These are phyloP conservation scores for Periconia macrospinosa DNA, from an alignment of 2,329 filamentous ascomycete genomes.

Conservation along the genomic window DNA sequence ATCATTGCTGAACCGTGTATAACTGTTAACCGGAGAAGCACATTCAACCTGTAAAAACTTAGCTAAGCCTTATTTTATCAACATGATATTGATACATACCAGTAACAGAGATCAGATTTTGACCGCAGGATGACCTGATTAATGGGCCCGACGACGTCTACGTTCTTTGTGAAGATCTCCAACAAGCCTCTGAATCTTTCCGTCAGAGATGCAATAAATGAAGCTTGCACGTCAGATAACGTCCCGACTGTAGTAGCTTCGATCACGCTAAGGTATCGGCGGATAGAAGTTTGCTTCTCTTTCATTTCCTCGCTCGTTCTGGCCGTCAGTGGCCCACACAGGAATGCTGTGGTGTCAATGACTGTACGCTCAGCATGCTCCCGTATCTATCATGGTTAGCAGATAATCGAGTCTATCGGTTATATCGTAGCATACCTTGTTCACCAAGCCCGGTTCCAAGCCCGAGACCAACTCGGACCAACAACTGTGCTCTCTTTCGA, in stretches of 20 bases:
- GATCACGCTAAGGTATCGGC: slow-evolving; percentile 39
- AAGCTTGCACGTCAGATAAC: slow-evolving; percentile 19
- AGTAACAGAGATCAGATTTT: slow-evolving; percentile 21
- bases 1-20: slow-evolving; percentile 35
- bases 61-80: slow-evolving; percentile 4
- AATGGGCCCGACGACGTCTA: slow-evolving; percentile 1
- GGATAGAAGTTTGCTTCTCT: slow-evolving; percentile 23
- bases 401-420: background rate
- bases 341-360: slow-evolving; percentile 34
- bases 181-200: slow-evolving; percentile 36
- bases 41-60: slow-evolving; percentile 28
- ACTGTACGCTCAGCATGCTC: slow-evolving; percentile 41
- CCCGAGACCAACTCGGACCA: slow-evolving; percentile 48
- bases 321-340: slow-evolving; percentile 12
- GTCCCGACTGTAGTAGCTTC: slow-evolving; percentile 28
- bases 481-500: slow-evolving; percentile 45
- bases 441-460: slow-evolving; percentile 39
- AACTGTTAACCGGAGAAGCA: slow-evolving; percentile 46
- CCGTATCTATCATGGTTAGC: slow-evolving; percentile 31
- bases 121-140: slow-evolving; percentile 1
- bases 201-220: slow-evolving; percentile 26
- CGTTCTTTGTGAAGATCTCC: slow-evolving; percentile 23
- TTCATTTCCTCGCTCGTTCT: slow-evolving; percentile 8
- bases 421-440: slow-evolving; percentile 29
- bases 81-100: slow-evolving; percentile 15